Evolutionary conservation across 176 grass and related monocot species (phyloP).

Genomic region (Cenchrus fungigraminus): DNA sequence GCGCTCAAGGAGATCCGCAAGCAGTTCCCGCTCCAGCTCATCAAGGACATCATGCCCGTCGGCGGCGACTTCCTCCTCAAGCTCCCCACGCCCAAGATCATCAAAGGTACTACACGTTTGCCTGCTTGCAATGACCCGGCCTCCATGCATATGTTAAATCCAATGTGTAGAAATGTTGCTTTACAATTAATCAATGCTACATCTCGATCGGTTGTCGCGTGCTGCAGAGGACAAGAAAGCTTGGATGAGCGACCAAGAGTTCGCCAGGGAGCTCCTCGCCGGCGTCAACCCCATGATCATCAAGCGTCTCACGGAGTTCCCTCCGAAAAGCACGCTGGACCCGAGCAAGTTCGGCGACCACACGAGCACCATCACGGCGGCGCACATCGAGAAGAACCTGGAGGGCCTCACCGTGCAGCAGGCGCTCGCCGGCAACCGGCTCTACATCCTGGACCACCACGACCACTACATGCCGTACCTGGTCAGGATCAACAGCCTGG

Average conservation of each 20-base stretch:
- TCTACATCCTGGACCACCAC: slow-evolving; percentile 82
- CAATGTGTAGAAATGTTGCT: no score
- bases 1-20: neutral
- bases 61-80: slow-evolving; percentile 11
- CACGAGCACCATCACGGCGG: slow-evolving; percentile 59
- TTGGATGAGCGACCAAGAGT: slow-evolving; percentile 75
- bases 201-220: no score
- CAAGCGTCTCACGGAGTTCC: slow-evolving; percentile 58
- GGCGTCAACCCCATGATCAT: slow-evolving; percentile 70
- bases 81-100: slow-evolving; percentile 9
- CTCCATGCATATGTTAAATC: no score
- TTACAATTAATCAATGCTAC: no score
- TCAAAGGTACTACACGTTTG: neutral
- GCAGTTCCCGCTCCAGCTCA: slow-evolving; percentile 8
- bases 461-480: slow-evolving; percentile 70
- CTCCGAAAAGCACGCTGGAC: slow-evolving; percentile 63
- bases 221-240: slow-evolving; percentile 47
- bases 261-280: slow-evolving; percentile 61
- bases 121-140: neutral
- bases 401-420: slow-evolving; percentile 46
- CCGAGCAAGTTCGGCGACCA: slow-evolving; percentile 60
- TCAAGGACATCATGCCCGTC: slow-evolving; percentile 1
- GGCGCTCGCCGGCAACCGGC: slow-evolving; percentile 46
- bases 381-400: slow-evolving; percentile 45
- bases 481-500: slow-evolving; percentile 38